Base-by-base conservation (phyloP, 306 rosid genomes). In the Acacia melanoxylon region DNA sequence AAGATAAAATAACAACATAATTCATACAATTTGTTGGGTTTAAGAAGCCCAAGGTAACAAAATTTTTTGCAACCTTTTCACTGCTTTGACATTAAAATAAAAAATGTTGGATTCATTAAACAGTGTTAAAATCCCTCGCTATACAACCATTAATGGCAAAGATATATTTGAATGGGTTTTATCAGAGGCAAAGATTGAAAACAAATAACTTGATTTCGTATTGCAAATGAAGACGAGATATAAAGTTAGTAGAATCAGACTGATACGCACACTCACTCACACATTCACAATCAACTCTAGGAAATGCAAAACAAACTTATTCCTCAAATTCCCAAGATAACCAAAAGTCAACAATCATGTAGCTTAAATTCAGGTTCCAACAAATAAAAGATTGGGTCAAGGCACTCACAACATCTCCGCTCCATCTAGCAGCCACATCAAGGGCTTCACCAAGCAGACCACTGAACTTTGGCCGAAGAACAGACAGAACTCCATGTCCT, bases 381-480 rank as follows among this genome's bases (percentile, higher is more conserved):
- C 16, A 59, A 59, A 83, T 73, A 80, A 56, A 67, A 79, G 49
- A 51, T 66, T 31, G 75, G 83, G 48, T 6, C 7, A 27, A 69
- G 72, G 83, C 59, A 89, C 98, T 94, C 84, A 94, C 98, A 79
- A 94, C 98, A 85, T 94, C 98, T 79, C 98, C 98, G 78, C 98
- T 94, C 98, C 98, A 94, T 86, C 98, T 87, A 82, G 89, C 97
- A 20, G 98, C 97, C 63, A 94, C 97, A 79, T 94, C 98, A 78
- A 94, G 85, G 82, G 98, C 94, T 92, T 94, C 98, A 80, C 98
- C 98, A 17, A 94, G 89, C 88, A 94, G 95, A 79, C 98, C 98
- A 49, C 98, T 94, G 84, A 92, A 92, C 85, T 94, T 94, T 35
- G 97, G 98, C 62, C 82, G 85, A 83, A 92, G 92, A 74, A 94